Evolutionary conservation across 208 protist genomes (phyloP).

Genomic region (Naegleria gruberi): DNA sequence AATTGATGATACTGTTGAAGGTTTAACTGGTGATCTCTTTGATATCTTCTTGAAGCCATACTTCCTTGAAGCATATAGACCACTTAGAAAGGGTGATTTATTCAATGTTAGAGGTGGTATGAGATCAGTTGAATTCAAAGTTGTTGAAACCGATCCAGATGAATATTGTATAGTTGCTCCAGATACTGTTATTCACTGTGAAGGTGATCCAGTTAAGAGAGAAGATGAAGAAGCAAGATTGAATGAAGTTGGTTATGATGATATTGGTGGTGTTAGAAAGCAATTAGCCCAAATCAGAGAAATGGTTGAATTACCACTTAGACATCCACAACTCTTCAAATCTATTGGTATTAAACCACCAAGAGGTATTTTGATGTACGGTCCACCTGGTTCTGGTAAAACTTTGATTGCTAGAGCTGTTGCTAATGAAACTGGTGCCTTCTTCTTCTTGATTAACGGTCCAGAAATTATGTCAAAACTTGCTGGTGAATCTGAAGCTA

Average conservation of each 20-base stretch:
- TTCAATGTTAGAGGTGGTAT: slow-evolving; percentile 95
- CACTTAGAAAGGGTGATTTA: slow-evolving; percentile 96
- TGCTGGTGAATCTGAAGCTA: slow-evolving; percentile 98
- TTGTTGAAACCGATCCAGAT: slow-evolving; percentile 96
- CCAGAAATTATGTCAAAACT: slow-evolving; percentile 99
- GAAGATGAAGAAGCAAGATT: slow-evolving; percentile 95
- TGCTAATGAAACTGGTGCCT: slow-evolving; percentile 99
- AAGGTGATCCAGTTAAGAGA: slow-evolving; percentile 97
- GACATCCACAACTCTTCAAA: slow-evolving; percentile 97
- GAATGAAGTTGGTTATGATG: slow-evolving; percentile 91
- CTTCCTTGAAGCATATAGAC: slow-evolving; percentile 98
- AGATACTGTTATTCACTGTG: slow-evolving; percentile 98
- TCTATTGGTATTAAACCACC: slow-evolving; percentile 95
- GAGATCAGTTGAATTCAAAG: slow-evolving; percentile 99
- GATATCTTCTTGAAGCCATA: slow-evolving; percentile 98
- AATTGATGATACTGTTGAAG: slow-evolving; percentile 98
- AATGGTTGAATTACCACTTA: slow-evolving; percentile 98
- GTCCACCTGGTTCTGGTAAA: slow-evolving; percentile 98
- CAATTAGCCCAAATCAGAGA: slow-evolving; percentile 97
- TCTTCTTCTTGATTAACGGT: slow-evolving; percentile 99
- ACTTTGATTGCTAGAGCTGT: slow-evolving; percentile 99
- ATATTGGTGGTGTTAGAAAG: slow-evolving; percentile 97
- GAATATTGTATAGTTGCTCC: slow-evolving; percentile 96
- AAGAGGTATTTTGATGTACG: slow-evolving; percentile 95
- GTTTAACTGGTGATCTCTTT: slow-evolving; percentile 97